phyloP scores from a whole-genome alignment of 2,329 filamentous ascomycete species.

The Ramularia collo-cygni region DNA sequence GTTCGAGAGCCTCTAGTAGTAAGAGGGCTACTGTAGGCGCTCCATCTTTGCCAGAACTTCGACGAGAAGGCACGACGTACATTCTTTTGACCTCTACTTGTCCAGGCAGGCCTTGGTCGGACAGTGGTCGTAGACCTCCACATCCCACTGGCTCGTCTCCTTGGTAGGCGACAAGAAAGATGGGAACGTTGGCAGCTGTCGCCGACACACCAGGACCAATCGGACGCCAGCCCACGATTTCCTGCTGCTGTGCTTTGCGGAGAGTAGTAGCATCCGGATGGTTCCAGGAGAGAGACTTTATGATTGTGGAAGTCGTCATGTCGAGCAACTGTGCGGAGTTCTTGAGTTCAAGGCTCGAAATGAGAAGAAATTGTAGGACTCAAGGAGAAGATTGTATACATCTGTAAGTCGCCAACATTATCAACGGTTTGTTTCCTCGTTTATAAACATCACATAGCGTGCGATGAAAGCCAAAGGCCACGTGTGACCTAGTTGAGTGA shows the following conservation, averaged over 20 bases:
- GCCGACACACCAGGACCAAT: background rate
- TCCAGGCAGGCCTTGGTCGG: conserved; percentile 1
- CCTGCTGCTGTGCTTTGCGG: background rate
- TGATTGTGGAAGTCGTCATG: background rate
- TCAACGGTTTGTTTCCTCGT: too few species aligned
- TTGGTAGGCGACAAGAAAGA: background rate
- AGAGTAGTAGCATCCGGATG: background rate
- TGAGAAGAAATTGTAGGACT: too few species aligned
- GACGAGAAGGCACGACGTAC: conserved; percentile 5
- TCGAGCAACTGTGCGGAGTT: too few species aligned
- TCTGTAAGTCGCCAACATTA: too few species aligned
- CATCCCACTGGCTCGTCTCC: conserved; percentile 1
- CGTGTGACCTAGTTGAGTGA: too few species aligned
- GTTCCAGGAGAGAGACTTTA: background rate
- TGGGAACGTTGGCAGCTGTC: background rate
- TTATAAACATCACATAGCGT: too few species aligned
- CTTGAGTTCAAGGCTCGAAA: too few species aligned
- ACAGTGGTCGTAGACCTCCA: conserved; percentile 2
- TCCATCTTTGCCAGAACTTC: background rate
- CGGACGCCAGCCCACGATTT: background rate
- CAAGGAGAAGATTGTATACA: too few species aligned
- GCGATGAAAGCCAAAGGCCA: too few species aligned
- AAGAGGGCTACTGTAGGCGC: background rate
- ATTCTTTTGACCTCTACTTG: conserved; percentile 4
- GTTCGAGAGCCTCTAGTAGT: background rate